Base-by-base conservation (phyloP, 805 yeast species). In the Wickerhamiella lipophila region DNA sequence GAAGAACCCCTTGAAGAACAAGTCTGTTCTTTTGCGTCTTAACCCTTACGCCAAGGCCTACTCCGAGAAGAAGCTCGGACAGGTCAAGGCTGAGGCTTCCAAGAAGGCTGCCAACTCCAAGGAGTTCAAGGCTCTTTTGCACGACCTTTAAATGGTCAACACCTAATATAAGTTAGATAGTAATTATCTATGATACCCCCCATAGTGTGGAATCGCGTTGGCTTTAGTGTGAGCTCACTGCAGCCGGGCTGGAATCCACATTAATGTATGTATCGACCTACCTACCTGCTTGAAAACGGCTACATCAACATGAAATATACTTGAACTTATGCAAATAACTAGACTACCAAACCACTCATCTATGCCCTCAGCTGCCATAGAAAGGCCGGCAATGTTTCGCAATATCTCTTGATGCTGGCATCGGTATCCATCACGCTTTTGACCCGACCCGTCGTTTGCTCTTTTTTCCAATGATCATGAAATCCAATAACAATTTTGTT, bases 1-100 rank as follows among this genome's bases (percentile, higher is more conserved):
- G 96, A 88, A 87, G 89, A 89, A 85, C 88, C 94, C 96, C 74
- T 82, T 87, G 71, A 89, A 86, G 92, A 92, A 92, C 96, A 88
- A 86, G 81, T 95, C 86, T 77, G 89, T 88, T 67, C 75, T 87
- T 71, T 81, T 87, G 73, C 86, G 96, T 79, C 83, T 92, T 73
- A 92, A 92, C 95, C 99, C 99, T 63, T 92, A 92, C 81, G 97
- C 98, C 66, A 86, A 85, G 83, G 94, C 89, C 64, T 89, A 80
- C 76, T 68, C 95, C 65, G 87, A 83, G 72, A 80, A 86, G 77
- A 85, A 85, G 75, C 75, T 81, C 62, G 95, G 94, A 67, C 79
- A 88, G 61, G 73, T 72, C 68, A 84, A 84, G 80, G 82, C 71
- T 69, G 79, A 73, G 61, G 70, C 73, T 71, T 54, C 77, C 60